phyloP scores from a whole-genome alignment of 1,284 basidiomycete genomes.

The Ganoderma multipileum region DNA sequence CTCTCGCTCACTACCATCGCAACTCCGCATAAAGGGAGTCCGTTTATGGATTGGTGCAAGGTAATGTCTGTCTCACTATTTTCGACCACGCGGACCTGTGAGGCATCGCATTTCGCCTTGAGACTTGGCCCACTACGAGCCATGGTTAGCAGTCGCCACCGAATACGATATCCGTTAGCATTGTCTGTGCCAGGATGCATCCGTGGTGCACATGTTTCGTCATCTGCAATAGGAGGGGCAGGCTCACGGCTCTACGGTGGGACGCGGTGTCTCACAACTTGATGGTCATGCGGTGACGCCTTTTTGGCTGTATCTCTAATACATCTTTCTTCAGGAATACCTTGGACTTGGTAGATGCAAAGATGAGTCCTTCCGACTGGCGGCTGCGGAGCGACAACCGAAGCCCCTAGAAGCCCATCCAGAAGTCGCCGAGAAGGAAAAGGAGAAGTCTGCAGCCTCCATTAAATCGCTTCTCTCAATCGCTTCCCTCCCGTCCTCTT shows the following conservation, averaged over 20 bases:
- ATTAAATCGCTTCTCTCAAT: constrained; percentile 47
- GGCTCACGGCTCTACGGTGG: too few species aligned
- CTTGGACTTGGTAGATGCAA: constrained; percentile 80
- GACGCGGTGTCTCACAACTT: neutral
- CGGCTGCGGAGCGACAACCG: neutral
- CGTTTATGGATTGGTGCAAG: constrained; percentile 99
- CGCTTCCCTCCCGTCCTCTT: constrained; percentile 74
- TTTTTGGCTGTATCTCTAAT: neutral
- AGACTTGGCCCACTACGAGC: too few species aligned
- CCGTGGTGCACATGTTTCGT: too few species aligned
- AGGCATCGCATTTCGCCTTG: neutral
- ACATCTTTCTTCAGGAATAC: constrained; percentile 62
- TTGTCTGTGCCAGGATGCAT: too few species aligned
- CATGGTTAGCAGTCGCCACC: too few species aligned
- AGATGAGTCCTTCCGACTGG: constrained; percentile 35
- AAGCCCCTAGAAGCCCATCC: constrained; percentile 10
- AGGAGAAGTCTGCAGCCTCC: constrained; percentile 29
- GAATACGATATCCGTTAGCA: too few species aligned
- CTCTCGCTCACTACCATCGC: constrained; percentile 90
- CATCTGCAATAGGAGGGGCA: too few species aligned
- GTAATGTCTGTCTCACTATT: constrained; percentile 50
- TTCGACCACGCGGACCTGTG: neutral
- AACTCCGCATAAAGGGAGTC: constrained; percentile 95
- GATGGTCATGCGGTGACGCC: neutral
- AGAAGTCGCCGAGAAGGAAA: constrained; percentile 7